Conservation (phyloP, 495 filamentous ascomycete species). For the Daldinia concentrica region DNA sequence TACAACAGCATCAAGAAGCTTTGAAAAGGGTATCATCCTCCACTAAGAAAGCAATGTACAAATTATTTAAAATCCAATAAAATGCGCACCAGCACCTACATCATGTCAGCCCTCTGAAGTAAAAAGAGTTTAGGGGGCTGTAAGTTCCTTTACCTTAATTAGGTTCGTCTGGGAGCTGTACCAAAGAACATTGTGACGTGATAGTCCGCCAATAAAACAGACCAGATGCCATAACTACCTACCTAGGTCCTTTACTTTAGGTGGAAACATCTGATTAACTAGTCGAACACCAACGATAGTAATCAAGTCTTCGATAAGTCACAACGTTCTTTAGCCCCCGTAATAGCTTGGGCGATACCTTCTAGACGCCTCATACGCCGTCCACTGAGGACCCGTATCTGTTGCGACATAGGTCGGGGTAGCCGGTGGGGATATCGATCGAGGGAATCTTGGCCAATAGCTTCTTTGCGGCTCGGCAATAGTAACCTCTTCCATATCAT, state of each 20-base stretch:
- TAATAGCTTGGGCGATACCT: slow-evolving; percentile 12
- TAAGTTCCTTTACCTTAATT: not conserved
- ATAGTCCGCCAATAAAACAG: not conserved
- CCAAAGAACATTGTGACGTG: not conserved
- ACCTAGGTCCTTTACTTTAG: not conserved
- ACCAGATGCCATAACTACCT: not conserved
- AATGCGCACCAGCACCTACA: not conserved
- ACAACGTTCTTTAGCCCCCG: not conserved
- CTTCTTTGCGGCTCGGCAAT: slow-evolving; percentile 17
- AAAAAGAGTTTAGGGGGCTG: not conserved
- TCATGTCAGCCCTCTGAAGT: not conserved
- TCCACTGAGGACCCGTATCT: slow-evolving; percentile 23
- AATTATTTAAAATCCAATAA: not conserved
- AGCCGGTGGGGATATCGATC: slow-evolving; percentile 39
- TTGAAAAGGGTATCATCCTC: slow-evolving; percentile 7
- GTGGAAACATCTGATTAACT: no score
- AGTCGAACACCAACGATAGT: not conserved
- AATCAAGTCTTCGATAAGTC: not conserved
- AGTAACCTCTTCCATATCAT: slow-evolving; percentile 1
- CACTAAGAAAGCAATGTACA: not conserved
- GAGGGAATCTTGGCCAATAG: slow-evolving; percentile 38
- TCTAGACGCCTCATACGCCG: slow-evolving; percentile 24
- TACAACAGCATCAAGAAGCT: not conserved
- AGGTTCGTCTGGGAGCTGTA: not conserved
- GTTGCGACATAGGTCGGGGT: slow-evolving; percentile 30